Evolutionary conservation across 73 alveolate genomes (phyloP).

Genomic region (Paraurostyla sp.): DNA sequence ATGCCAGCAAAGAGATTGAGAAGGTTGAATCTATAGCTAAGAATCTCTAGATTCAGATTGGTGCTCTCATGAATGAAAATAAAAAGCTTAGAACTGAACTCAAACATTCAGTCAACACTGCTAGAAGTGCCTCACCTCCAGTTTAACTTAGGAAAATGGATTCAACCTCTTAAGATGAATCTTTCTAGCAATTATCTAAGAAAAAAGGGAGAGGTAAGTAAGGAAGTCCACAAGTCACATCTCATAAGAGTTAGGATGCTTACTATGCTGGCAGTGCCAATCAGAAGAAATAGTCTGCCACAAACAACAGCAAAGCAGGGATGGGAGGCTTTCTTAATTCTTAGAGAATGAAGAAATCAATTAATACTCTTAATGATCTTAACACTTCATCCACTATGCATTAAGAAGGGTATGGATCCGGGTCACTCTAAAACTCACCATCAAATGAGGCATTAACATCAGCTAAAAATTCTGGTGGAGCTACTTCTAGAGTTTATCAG

Average conservation of each 20-base stretch:
- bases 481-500: too few relatives aligned
- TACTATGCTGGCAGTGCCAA: too few relatives aligned
- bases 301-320: too few relatives aligned
- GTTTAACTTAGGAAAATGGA: background rate
- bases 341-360: too few relatives aligned
- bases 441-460: too few relatives aligned
- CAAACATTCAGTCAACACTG: background rate
- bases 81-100: background rate
- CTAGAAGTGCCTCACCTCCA: slow-evolving; percentile 31
- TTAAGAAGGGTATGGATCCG: too few relatives aligned
- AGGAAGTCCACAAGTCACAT: background rate
- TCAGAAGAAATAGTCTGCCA: too few relatives aligned
- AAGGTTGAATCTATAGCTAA: slow-evolving; percentile 13
- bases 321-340: too few relatives aligned
- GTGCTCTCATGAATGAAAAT: background rate
- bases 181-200: background rate
- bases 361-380: too few relatives aligned
- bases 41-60: background rate
- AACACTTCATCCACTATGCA: too few relatives aligned
- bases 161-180: background rate
- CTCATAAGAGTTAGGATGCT: background rate
- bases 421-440: too few relatives aligned
- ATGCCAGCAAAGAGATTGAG: background rate
- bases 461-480: too few relatives aligned
- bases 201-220: background rate